Percentiles rank a stretch among this genome's conserved stretches.
These are phyloP conservation scores for Endogone sp. DNA, from an alignment of 192 early-diverging fungal species.

Conservation along the genomic window DNA sequence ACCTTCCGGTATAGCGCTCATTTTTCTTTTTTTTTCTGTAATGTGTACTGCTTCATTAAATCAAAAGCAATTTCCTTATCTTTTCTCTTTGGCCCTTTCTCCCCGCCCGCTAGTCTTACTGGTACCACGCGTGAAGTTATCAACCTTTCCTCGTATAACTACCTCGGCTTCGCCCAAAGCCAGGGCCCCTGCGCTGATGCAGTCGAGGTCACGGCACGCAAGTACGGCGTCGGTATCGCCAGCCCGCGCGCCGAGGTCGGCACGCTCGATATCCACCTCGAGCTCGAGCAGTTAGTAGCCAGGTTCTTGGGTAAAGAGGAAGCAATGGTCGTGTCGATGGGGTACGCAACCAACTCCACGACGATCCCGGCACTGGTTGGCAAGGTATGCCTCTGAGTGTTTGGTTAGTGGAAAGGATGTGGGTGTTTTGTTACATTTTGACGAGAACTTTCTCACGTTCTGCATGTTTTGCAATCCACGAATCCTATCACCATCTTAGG, in stretches of 20 bases:
- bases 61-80: background rate
- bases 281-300: constrained; percentile 74
- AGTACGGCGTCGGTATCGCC: constrained; percentile 57
- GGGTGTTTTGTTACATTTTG: background rate
- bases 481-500: constrained; percentile 29
- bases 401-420: background rate
- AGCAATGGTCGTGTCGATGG: constrained; percentile 81
- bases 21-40: background rate
- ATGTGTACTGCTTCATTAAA: no score
- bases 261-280: constrained; percentile 51
- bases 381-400: constrained; percentile 17
- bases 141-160: constrained; percentile 91
- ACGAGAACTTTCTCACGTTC: no score
- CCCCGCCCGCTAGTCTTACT: constrained; percentile 48
- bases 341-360: constrained; percentile 88
- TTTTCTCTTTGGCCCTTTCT: no score
- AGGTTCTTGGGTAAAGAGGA: constrained; percentile 82
- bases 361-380: constrained; percentile 80
- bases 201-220: constrained; percentile 63
- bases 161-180: constrained; percentile 87
- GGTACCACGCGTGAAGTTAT: constrained; percentile 67
- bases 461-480: background rate
- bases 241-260: constrained; percentile 67
- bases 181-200: constrained; percentile 84
- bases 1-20: constrained; percentile 47